Evolutionary conservation across 2,329 filamentous ascomycete species (phyloP), one percentile per base, ranked within the genome.

Genomic region (Alternaria gansuensis): DNA sequence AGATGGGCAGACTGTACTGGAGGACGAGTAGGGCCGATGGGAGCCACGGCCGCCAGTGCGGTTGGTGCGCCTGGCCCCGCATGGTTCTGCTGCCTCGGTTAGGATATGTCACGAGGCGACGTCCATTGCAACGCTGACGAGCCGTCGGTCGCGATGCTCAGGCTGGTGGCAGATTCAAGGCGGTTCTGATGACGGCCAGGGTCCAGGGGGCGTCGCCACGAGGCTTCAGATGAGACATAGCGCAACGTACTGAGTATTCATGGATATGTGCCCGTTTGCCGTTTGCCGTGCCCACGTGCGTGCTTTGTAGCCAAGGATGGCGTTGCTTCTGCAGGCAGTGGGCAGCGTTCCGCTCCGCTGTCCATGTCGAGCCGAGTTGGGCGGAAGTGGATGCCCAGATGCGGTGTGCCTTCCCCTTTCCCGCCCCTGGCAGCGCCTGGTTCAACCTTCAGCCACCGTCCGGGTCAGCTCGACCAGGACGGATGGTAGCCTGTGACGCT

Each of bases 1-100:
- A 44, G 71, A 76, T 46, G 74, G 72, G 10, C 64, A 71, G 50
- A 68, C 64, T 11, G 63, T 70, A 23, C 61, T 74, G 14, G 70
- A 70, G 46, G 66, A 71, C 21, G 68, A 74, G 40, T 63, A 66
- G 43, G 21, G 46, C 33, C 29, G 48, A 28, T 26, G 40, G 9
- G 21, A 40, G 37, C 37, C 41, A 54, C 28, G 50, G 43, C 36
- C 24, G 43, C n/a, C 28, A 26, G 26, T 53, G 50, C 34, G 55
- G 34, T 33, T 48, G 43, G 50, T 54, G 49, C 34, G 28, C 21
- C 23, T 54, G 28, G 49, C 37, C 28, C 49, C 36, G 26, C 21
- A 43, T 33, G 28, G 36, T 29, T 29, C 36, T 29, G 49, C 37
- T 51, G 29, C 26, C 23, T 31, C 29, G 37, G 37, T 40, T 40